Evolutionary conservation across 441 rosid genomes (phyloP), one percentile per base, ranked within the genome.

Genomic region (Croton laevigatus): DNA sequence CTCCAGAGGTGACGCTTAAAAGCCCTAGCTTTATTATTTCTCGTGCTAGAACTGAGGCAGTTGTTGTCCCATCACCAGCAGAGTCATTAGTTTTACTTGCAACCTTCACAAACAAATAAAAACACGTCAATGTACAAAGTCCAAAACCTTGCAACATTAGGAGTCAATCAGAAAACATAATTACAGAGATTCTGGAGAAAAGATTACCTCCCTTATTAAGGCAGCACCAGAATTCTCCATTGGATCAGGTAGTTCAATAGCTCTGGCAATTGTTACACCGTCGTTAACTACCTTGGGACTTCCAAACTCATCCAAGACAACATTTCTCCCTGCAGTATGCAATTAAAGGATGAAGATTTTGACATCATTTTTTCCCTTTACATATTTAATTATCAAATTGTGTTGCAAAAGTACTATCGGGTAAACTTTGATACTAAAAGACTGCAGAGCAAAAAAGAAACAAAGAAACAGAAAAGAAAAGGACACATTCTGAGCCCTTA

Each of bases 151-250:
- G 7, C 54, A 0, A 3, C 19, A 49, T 13, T n/a, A n/a, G 51
- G 16, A 51, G 19, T 0, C 44, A 14, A 20, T 4, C 2, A 44
- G 61, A 63, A 48, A 78, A 61, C 6, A 57, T 45, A 57, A 49
- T 34, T n/a, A 8, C 14, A 19, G n/a, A 19, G 27, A 44, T 8
- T 32, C n/a, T 23, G 48, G 37, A 17, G 62, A 54, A 66, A 11
- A 37, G 59, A 89, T 12, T 8, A 90, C 98, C 97, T 94, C 98
- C 68, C 98, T 90, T 55, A 94, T 92, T 49, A 94, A 92, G 16
- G 98, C 94, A 42, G 99, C 99, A 70, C 99, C 99, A 23, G 98
- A 96, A 80, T 95, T 95, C 75, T 95, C 99, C 96, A 91, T 91
- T 10, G 99, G 84, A 75, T 93, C 88, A 55, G 94, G 88, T 5